Base-by-base conservation (phyloP, 2,329 filamentous ascomycete genomes). In the Sclerotinia borealis region DNA sequence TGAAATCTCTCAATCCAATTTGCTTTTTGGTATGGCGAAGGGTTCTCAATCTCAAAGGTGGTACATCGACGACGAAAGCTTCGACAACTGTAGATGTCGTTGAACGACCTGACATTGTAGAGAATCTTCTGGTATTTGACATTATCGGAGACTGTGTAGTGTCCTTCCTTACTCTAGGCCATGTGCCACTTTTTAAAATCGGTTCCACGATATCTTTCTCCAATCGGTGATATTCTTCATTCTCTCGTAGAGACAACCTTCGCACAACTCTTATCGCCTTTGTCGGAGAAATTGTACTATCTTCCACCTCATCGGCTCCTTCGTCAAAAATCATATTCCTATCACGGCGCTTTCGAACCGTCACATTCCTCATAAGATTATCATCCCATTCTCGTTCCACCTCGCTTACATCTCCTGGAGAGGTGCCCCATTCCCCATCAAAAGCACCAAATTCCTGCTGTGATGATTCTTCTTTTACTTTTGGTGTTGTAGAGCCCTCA, bases 21-120 rank as follows among this genome's bases (percentile, higher is more conserved):
- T 83, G 80, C 70, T 87, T 88, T 68, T 79, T 83, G 13, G 86
- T 81, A 71, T 88, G 85, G 5, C 86, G 81, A 64, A 89, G 73
- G 9, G 84, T 88, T 69, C 81, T 80, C 63, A 77, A 79, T 51
- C 79, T 65, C 59, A 77, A 79, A 17, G 79, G 78, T 37, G 77
- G 74, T 1, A 76, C 75, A 48, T 84, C 81, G n/a, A 87, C 76
- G 41, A 86, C 74, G 51, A 85, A 78, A 4, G 83, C 84, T 70
- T 84, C 84, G 11, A 87, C 78, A n/a, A 86, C 77, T 0, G 83
- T 83, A 19, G 85, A 86, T 2, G 78, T 76, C 0, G 77, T 79
- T 22, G 84, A 86, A 63, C 76, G 81, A 2, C 79, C 79, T 8
- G 84, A 87, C 70, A 83, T 79, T 15, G 78, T 78, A 9, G 85